phyloP scores from a whole-genome alignment of 495 filamentous ascomycete genomes.

The Lophiotrema nucula region DNA sequence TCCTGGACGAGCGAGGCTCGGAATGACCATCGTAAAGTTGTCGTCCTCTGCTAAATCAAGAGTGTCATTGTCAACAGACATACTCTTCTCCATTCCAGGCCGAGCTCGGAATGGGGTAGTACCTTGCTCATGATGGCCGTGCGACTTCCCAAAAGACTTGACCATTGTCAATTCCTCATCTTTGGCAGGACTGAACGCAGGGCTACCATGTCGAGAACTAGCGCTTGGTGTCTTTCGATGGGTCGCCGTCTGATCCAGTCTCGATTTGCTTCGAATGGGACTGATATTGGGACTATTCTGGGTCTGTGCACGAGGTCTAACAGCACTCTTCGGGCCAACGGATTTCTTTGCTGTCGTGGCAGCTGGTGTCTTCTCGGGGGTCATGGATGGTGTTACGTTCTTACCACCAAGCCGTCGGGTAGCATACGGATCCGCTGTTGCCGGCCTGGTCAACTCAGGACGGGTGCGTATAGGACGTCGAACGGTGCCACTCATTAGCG shows the following conservation, averaged over 20 bases:
- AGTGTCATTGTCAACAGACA: conserved; percentile 39
- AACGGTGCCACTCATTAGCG: conserved; percentile 60
- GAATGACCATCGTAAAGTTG: conserved; percentile 47
- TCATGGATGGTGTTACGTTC: conserved; percentile 45
- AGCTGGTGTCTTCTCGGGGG: conserved; percentile 48
- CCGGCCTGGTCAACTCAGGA: conserved; percentile 54
- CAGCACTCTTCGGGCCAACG: conserved; percentile 24
- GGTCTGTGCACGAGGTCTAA: conserved; percentile 21
- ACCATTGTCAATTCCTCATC: conserved; percentile 45
- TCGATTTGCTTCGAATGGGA: conserved; percentile 32
- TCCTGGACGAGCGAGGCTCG: conserved; percentile 29
- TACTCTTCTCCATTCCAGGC: conserved; percentile 35
- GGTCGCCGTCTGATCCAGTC: conserved; percentile 15
- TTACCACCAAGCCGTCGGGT: conserved; percentile 36
- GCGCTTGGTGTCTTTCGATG: conserved; percentile 33
- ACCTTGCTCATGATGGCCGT: conserved; percentile 20
- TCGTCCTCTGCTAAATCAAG: conserved; percentile 38
- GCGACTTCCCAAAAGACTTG: conserved; percentile 32
- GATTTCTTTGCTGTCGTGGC: conserved; percentile 44
- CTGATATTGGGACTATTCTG: conserved; percentile 35
- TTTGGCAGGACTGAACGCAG: conserved; percentile 33
- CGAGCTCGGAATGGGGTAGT: conserved; percentile 27
- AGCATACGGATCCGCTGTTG: conserved; percentile 60
- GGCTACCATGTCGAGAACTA: conserved; percentile 32
- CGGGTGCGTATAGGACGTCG: conserved; percentile 50